These are phyloP conservation scores for Hura crepitans DNA, from an alignment of 441 rosid species.

Conservation along the genomic window DNA sequence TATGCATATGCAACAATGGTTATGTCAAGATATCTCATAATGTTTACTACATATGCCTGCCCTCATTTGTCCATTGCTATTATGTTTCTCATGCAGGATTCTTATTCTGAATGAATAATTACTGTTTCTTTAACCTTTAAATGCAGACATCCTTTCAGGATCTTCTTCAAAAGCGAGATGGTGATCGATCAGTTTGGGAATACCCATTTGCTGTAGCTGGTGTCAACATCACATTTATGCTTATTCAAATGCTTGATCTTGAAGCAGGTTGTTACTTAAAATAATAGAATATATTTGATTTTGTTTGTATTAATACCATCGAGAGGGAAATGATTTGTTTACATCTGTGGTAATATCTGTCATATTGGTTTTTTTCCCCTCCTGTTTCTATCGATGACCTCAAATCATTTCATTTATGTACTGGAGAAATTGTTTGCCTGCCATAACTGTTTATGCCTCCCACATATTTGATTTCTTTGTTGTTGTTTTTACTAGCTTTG, in stretches of 20 bases:
- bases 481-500: neutral
- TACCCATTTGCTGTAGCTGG: constrained; percentile 98
- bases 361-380: neutral
- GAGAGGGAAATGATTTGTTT: neutral
- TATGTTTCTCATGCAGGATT: neutral
- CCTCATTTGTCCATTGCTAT: neutral
- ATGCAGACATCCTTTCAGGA: constrained; percentile 77
- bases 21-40: neutral
- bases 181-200: constrained; percentile 88
- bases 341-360: neutral
- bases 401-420: neutral
- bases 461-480: neutral
- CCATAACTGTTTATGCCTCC: neutral
- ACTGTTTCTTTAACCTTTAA: neutral
- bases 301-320: neutral
- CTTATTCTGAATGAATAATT: neutral
- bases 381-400: neutral
- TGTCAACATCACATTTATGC: constrained; percentile 88
- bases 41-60: neutral
- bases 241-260: constrained; percentile 90
- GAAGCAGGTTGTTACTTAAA: constrained; percentile 62
- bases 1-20: neutral
- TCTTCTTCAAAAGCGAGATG: constrained; percentile 79
- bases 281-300: neutral
- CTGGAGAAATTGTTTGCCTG: constrained; percentile 1